phyloP scores from a whole-genome alignment of 106 monocot species.

The Ottelia alismoides region DNA sequence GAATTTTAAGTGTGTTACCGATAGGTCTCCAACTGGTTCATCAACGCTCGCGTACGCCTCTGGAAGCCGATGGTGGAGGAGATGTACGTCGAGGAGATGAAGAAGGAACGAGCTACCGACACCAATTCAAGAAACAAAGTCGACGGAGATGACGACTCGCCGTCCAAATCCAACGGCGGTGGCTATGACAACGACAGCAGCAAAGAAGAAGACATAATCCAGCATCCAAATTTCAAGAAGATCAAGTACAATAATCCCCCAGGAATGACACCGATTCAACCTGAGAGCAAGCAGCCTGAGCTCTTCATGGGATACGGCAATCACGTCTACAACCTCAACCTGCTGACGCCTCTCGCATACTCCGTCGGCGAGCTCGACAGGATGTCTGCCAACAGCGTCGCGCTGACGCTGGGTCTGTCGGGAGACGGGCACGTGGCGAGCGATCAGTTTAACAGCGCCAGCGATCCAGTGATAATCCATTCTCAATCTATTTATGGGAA shows the following conservation, averaged over 20 bases:
- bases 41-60: conserved; percentile 50
- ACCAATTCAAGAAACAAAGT: not conserved
- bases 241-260: conserved; percentile 17
- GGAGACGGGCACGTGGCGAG: not conserved
- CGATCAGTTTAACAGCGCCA: not conserved
- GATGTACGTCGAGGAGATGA: conserved; percentile 47
- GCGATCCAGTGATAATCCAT: conserved; percentile 10
- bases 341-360: conserved; percentile 14
- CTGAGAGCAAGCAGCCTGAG: conserved; percentile 4
- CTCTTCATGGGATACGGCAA: conserved; percentile 14
- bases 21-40: conserved; percentile 43
- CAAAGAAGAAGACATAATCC: not conserved
- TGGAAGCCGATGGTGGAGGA: conserved; percentile 77
- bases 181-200: conserved; percentile 4
- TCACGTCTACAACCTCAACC: conserved; percentile 18
- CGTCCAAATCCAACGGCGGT: no score
- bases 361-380: no score
- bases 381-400: conserved; percentile 26
- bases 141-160: no score
- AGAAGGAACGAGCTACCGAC: conserved; percentile 27
- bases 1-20: conserved; percentile 3
- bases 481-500: conserved; percentile 31
- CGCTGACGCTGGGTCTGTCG: conserved; percentile 45
- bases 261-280: not conserved
- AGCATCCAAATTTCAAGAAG: conserved; percentile 7